Evolutionary conservation across 2,329 filamentous ascomycete genomes (phyloP).

Genomic region (Orbilia javanica): DNA sequence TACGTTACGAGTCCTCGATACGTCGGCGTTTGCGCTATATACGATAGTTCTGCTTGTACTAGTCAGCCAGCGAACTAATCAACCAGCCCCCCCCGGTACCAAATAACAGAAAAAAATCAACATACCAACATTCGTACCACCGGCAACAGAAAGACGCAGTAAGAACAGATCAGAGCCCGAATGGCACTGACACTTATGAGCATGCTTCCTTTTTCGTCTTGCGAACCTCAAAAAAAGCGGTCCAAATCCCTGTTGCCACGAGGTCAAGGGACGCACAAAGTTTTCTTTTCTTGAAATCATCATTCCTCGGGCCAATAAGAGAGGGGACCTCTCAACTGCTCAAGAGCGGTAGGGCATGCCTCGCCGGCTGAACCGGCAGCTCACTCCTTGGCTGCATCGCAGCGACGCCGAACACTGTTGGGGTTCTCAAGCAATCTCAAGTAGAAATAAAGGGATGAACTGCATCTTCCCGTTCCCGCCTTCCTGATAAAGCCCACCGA

Average conservation of each 20-base stretch:
- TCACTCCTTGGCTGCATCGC: constrained; percentile 22
- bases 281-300: constrained; percentile 6
- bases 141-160: constrained; percentile 8
- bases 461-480: constrained; percentile 56
- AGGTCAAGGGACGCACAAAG: constrained; percentile 31
- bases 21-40: neutral
- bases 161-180: neutral
- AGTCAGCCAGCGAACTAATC: no score
- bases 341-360: constrained; percentile 29
- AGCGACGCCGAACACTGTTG: neutral
- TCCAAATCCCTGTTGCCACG: constrained; percentile 54
- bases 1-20: neutral
- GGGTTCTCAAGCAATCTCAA: constrained; percentile 7
- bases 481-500: constrained; percentile 54
- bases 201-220: neutral
- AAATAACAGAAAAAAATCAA: no score
- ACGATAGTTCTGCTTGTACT: neutral
- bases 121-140: constrained; percentile 1
- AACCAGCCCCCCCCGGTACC: neutral
- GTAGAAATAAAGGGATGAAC: constrained; percentile 24
- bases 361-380: constrained; percentile 46
- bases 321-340: neutral
- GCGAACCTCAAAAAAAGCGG: neutral
- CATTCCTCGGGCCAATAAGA: constrained; percentile 16
- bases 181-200: no score